Percentiles rank a stretch among this genome's conserved stretches.
Conservation (phyloP, 257 asterid species). For the Solanum ahanhuiri region DNA sequence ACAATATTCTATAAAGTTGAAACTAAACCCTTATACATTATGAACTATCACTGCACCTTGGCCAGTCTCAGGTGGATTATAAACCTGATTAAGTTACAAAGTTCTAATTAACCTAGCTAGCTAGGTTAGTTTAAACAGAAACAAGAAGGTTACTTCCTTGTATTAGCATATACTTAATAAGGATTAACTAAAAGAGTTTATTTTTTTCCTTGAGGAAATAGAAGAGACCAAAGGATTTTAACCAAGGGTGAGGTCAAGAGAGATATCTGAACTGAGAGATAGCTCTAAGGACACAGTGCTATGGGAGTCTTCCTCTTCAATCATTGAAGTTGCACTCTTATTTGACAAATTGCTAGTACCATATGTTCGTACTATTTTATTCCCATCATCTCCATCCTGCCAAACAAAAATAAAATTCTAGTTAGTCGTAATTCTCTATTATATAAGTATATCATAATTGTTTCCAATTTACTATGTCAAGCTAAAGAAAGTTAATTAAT, state of each 20-base stretch:
- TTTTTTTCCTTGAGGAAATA: neutral
- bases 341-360: neutral
- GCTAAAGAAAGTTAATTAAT: neutral
- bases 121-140: neutral
- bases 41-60: neutral
- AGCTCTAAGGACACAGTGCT: neutral
- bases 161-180: neutral
- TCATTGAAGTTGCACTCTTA: neutral
- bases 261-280: constrained; percentile 14
- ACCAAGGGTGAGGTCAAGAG: constrained; percentile 55
- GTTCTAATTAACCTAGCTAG: neutral
- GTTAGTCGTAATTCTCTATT: neutral
- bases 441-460: neutral
- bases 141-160: neutral
- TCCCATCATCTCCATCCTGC: neutral
- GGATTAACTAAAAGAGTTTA: neutral
- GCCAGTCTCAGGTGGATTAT: neutral
- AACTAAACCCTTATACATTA: neutral
- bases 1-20: neutral
- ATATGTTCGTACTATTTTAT: neutral
- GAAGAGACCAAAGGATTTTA: neutral
- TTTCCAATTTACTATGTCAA: neutral
- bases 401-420: neutral
- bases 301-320: neutral
- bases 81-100: neutral